Percentiles rank a stretch among this genome's conserved stretches.
Evolutionary conservation across 2,329 filamentous ascomycete species (phyloP).

Genomic region (Mycosphaerella arachidis): DNA sequence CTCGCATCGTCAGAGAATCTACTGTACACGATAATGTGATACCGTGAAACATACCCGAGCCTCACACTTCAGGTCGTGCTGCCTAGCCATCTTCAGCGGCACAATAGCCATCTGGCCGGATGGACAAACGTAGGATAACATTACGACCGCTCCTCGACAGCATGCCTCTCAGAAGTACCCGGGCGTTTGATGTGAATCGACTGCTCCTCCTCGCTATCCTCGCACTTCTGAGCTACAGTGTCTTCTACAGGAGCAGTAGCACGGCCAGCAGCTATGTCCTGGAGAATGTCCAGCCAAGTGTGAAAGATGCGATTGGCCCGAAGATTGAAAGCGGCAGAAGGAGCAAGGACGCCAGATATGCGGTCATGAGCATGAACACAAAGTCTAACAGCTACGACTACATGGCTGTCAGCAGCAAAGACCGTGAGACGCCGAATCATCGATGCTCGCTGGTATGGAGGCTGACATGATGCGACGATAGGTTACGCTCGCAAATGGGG

Average conservation of each 20-base stretch:
- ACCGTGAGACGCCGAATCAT: not conserved
- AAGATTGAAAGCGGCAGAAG: not conserved
- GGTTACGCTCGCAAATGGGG: constrained; percentile 36
- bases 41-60: no score
- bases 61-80: not conserved
- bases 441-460: not conserved
- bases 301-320: not conserved
- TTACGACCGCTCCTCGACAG: not conserved
- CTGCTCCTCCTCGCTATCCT: not conserved
- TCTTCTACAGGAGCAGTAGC: not conserved
- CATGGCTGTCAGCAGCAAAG: constrained; percentile 8
- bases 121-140: not conserved
- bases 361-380: constrained; percentile 5
- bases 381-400: constrained; percentile 3
- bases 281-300: not conserved
- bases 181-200: not conserved
- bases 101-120: not conserved
- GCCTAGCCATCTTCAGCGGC: not conserved
- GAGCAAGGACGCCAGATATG: not conserved
- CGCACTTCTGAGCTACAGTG: not conserved
- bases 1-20: not conserved
- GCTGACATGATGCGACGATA: not conserved
- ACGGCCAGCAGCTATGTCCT: not conserved
- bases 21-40: no score
- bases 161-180: not conserved